Percentiles rank a stretch among this genome's conserved stretches.
Conservation (phyloP, 352 stramenopile genomes). For the Phytophthora nicotianae region DNA sequence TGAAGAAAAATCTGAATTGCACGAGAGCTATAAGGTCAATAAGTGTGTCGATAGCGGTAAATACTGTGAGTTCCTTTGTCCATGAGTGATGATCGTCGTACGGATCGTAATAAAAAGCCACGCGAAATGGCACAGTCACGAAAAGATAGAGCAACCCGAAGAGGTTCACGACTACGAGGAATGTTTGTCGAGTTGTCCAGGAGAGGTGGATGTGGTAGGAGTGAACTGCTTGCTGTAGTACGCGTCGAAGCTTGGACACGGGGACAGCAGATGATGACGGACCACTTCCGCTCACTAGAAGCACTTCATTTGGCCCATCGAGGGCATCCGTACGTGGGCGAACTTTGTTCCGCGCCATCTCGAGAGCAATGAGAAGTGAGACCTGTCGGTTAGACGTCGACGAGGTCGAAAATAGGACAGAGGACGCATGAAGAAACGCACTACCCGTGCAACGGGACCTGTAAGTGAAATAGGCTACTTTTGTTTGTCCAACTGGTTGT, state of each 20-base stretch:
- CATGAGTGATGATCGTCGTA: slow-evolving; percentile 25
- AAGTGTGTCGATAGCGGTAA: slow-evolving; percentile 44
- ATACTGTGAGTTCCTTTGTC: slow-evolving; percentile 48
- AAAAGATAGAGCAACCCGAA: slow-evolving; percentile 29
- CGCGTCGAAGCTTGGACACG: neutral
- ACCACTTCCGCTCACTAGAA: neutral
- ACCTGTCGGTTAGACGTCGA: neutral
- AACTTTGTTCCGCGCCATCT: neutral
- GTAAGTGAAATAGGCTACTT: too few relatives aligned
- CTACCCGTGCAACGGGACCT: too few relatives aligned
- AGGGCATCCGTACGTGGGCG: neutral
- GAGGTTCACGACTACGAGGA: neutral
- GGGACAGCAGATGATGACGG: neutral
- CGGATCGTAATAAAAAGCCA: slow-evolving; percentile 28
- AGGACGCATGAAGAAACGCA: neutral
- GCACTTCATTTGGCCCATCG: neutral
- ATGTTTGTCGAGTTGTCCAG: neutral
- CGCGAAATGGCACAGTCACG: slow-evolving; percentile 26
- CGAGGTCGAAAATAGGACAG: neutral
- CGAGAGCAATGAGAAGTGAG: neutral
- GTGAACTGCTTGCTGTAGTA: neutral
- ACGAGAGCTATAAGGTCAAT: slow-evolving; percentile 50
- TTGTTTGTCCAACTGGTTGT: too few relatives aligned
- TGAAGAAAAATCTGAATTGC: slow-evolving; percentile 54
- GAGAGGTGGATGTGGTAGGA: neutral